Evolutionary conservation across 805 yeast species (phyloP).

Genomic region (Lipomyces mesembrius): DNA sequence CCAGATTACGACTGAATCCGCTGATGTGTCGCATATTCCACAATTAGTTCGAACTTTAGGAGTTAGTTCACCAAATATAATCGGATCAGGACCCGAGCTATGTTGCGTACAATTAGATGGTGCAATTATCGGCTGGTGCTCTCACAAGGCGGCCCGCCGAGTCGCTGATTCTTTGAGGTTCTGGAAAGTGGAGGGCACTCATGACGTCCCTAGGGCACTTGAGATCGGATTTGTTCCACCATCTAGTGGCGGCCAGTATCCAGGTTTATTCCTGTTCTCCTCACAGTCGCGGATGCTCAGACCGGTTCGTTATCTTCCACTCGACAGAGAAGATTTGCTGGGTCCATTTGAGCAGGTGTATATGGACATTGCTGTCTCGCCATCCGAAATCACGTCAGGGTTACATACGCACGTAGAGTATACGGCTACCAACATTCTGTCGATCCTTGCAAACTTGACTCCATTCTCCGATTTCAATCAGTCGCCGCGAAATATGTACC

Average conservation of each 20-base stretch:
- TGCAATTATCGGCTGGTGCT: constrained; percentile 87
- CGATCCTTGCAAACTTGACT: constrained; percentile 94
- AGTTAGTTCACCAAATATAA: constrained; percentile 76
- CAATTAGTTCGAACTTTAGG: constrained; percentile 70
- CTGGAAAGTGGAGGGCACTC: constrained; percentile 85
- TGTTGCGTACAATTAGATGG: constrained; percentile 96
- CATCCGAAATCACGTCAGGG: constrained; percentile 81
- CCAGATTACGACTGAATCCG: constrained; percentile 73
- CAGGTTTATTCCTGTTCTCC: constrained; percentile 89
- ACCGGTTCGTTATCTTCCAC: constrained; percentile 89
- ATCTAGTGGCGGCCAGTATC: constrained; percentile 94
- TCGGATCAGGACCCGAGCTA: constrained; percentile 83
- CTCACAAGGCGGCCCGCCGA: constrained; percentile 82
- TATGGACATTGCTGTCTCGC: constrained; percentile 93
- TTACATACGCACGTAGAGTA: constrained; percentile 92
- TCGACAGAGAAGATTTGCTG: constrained; percentile 79
- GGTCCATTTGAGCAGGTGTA: constrained; percentile 99
- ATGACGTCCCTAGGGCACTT: constrained; percentile 80
- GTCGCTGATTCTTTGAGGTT: constrained; percentile 88
- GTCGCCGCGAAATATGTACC: constrained; percentile 99
- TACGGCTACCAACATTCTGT: constrained; percentile 90
- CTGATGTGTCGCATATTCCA: constrained; percentile 77
- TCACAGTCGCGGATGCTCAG: constrained; percentile 95
- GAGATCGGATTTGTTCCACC: constrained; percentile 97
- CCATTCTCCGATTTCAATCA: constrained; percentile 99